Base-by-base conservation (phyloP, 1,284 basidiomycete species). In the Austroboletus rostrupii region DNA sequence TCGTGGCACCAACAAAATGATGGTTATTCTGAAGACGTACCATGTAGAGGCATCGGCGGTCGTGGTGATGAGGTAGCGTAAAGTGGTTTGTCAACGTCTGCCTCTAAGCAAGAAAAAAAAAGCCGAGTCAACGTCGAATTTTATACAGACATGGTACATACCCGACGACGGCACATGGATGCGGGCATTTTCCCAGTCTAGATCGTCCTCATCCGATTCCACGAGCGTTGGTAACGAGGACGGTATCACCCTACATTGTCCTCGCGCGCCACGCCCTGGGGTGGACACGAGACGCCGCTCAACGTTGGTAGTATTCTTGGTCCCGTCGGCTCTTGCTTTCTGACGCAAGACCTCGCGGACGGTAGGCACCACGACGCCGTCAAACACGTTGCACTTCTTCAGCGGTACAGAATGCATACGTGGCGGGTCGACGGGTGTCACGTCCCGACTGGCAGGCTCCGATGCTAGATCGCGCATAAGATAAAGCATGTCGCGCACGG, bases 131-230 rank as follows among this genome's bases (percentile, higher is more conserved):
- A 32, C 16, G 38, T 23, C 13, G 3, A 13, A 28, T 28, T 31
- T 16, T 4, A 40, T 26, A 26, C 21, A 36, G n/a, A 26, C 23
- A 7, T 37, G 29, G 21, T 33, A 49, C 57, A 38, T 47, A 55
- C 68, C 67, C 3, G 67, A 69, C n/a, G 51, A 48, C 26, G 53
- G 51, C 23, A 20, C 45, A 16, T 61, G 39, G 20, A 57, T n/a
- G 21, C 52, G 57, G 16, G 43, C 17, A 28, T 63, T 54, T 50
- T 72, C 71, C 70, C 72, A 68, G 48, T 64, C 64, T 29, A 73
- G 61, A n/a, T 66, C 65, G 10, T 64, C 57, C 21, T 55, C 52
- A 16, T 57, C 54, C 9, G 57, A 59, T 31, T 21, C 51, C 14
- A 49, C 33, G 13, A 54, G 53, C 5, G 45, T 9, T 8, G 50